phyloP scores from a whole-genome alignment of 2,329 filamentous ascomycete genomes.

The Rugonectria rugulosa region DNA sequence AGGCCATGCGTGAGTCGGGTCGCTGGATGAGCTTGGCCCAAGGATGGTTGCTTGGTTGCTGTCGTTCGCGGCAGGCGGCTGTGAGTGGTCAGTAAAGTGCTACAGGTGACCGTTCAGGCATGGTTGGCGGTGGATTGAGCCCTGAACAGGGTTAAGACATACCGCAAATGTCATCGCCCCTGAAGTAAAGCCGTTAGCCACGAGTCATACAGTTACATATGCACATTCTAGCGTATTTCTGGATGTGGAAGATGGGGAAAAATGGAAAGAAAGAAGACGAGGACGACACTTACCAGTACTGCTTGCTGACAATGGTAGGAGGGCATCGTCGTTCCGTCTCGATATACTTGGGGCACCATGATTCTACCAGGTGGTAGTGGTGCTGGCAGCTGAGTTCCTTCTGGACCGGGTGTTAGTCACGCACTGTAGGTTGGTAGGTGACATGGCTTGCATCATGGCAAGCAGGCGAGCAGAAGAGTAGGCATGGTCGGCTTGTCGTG shows the following conservation, averaged over 20 bases:
- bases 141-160: constrained; percentile 37
- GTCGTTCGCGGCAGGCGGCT: constrained; percentile 51
- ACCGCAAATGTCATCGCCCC: constrained; percentile 56
- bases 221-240: constrained; percentile 11
- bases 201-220: constrained; percentile 5
- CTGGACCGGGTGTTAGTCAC: constrained; percentile 41
- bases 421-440: too few species aligned
- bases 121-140: constrained; percentile 17
- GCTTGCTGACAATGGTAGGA: constrained; percentile 53
- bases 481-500: too few species aligned
- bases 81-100: constrained; percentile 29
- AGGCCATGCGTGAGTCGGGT: constrained; percentile 40
- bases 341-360: constrained; percentile 55
- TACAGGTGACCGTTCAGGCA: constrained; percentile 13
- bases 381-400: constrained; percentile 60
- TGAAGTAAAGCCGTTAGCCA: constrained; percentile 39
- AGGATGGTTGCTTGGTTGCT: constrained; percentile 48
- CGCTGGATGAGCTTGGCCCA: constrained; percentile 49
- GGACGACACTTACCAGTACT: constrained; percentile 50
- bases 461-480: too few species aligned
- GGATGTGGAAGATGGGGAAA: background rate
- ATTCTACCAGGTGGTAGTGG: constrained; percentile 58
- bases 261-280: background rate
- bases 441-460: background rate
- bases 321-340: constrained; percentile 53